A percentile compares a stretch with the other conserved stretches of the same genome.
These are phyloP conservation scores for Samsoniella hepiali DNA, from an alignment of 2,329 filamentous ascomycete species.

Conservation along the genomic window DNA sequence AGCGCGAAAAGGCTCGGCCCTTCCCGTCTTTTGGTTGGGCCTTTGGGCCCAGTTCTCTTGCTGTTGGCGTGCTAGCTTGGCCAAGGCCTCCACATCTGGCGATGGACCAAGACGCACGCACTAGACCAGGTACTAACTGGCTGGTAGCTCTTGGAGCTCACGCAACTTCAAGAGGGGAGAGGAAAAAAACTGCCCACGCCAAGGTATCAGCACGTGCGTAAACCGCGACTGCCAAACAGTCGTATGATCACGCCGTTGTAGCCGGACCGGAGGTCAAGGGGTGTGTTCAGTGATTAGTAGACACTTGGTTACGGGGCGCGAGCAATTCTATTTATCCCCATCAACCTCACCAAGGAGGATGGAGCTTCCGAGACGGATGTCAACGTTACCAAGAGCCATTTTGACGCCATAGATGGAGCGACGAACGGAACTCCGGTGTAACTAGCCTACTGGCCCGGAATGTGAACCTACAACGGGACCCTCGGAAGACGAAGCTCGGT, in stretches of 20 bases:
- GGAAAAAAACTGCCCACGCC: no score
- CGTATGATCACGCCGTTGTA: no score
- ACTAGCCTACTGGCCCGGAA: not conserved
- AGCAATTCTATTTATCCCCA: not conserved
- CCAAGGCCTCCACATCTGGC: not conserved
- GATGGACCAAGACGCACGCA: not conserved
- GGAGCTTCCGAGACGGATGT: not conserved
- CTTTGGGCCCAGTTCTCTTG: not conserved
- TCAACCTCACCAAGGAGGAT: not conserved
- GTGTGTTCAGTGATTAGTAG: not conserved
- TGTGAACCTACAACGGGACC: not conserved
- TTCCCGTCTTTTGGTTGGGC: constrained; percentile 1
- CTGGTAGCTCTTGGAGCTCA: not conserved
- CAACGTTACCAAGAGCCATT: not conserved
- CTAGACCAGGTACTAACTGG: not conserved
- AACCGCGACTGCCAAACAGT: no score
- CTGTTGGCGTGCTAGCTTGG: not conserved
- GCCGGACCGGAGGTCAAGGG: no score
- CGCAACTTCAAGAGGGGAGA: not conserved
- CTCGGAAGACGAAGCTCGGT: not conserved
- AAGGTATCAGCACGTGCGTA: not conserved
- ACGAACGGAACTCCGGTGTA: not conserved
- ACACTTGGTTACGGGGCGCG: not conserved
- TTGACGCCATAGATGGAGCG: not conserved
- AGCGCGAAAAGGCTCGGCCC: constrained; percentile 4